These are phyloP conservation scores for Penicillium chermesinum DNA, from an alignment of 495 filamentous ascomycete species.

Conservation along the genomic window DNA sequence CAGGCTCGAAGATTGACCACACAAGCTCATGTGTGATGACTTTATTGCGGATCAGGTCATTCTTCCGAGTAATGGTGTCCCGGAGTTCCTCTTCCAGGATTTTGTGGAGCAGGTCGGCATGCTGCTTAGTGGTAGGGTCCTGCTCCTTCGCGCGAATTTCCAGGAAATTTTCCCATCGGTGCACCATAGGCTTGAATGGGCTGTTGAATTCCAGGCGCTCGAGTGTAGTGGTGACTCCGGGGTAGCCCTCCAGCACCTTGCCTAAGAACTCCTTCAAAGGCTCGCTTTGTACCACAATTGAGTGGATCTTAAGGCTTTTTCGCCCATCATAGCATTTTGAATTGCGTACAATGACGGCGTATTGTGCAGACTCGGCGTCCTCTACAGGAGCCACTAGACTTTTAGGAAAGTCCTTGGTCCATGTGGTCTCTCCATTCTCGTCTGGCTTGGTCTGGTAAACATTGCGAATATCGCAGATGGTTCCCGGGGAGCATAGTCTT, in stretches of 20 bases:
- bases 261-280: conserved; percentile 53
- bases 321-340: conserved; percentile 53
- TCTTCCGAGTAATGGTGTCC: conserved; percentile 48
- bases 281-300: conserved; percentile 62
- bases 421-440: conserved; percentile 15
- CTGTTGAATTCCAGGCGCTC: conserved; percentile 54
- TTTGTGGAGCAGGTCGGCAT: conserved; percentile 52
- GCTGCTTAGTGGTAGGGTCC: conserved; percentile 46
- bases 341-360: conserved; percentile 50
- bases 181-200: conserved; percentile 60
- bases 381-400: conserved; percentile 46
- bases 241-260: conserved; percentile 55
- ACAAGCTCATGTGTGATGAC: conserved; percentile 56
- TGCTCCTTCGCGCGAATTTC: conserved; percentile 41
- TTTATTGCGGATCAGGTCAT: conserved; percentile 52
- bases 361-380: conserved; percentile 47
- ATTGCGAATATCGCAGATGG: conserved; percentile 26
- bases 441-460: conserved; percentile 32
- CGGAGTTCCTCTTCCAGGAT: conserved; percentile 56
- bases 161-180: conserved; percentile 57
- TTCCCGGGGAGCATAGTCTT: conserved; percentile 13
- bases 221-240: conserved; percentile 57
- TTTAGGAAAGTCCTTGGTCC: conserved; percentile 37
- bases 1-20: conserved; percentile 53
- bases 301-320: conserved; percentile 56